Percentiles rank a stretch among this genome's conserved stretches.
These are phyloP conservation scores for Ogataea haglerorum DNA, from an alignment of 805 yeast species.

Conservation along the genomic window DNA sequence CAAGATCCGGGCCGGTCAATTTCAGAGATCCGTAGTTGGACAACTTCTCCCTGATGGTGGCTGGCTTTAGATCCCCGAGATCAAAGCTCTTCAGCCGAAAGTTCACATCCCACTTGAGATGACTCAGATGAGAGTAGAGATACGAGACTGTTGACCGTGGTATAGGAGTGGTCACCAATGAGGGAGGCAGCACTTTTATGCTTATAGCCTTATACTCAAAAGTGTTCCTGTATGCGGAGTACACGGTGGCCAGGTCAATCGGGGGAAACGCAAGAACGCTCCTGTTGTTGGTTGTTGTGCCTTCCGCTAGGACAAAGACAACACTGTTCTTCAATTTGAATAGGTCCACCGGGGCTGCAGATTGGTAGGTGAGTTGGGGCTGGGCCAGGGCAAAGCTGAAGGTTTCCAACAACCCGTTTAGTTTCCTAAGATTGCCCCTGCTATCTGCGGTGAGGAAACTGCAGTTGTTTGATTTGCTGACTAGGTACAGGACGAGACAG, in stretches of 20 bases:
- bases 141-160: slow-evolving; percentile 20
- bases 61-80: slow-evolving; percentile 10
- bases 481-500: slow-evolving; percentile 35
- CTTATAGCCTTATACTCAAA: slow-evolving; percentile 36
- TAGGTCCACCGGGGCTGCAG: slow-evolving; percentile 18
- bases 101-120: slow-evolving; percentile 12
- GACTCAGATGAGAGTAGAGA: slow-evolving; percentile 11
- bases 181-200: slow-evolving; percentile 37
- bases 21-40: slow-evolving; percentile 48
- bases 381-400: slow-evolving; percentile 20
- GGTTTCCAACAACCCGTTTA: slow-evolving; percentile 14
- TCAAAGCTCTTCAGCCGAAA: slow-evolving; percentile 26
- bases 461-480: slow-evolving; percentile 8
- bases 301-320: slow-evolving; percentile 67
- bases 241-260: slow-evolving; percentile 19
- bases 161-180: slow-evolving; percentile 34
- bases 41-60: slow-evolving; percentile 27
- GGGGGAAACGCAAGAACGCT: slow-evolving; percentile 59
- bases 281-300: slow-evolving; percentile 82
- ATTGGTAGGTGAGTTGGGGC: slow-evolving; percentile 4
- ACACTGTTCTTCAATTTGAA: slow-evolving; percentile 36
- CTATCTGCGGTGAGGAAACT: slow-evolving; percentile 21
- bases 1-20: slow-evolving; percentile 44
- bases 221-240: slow-evolving; percentile 1
- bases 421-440: slow-evolving; percentile 7